These are phyloP conservation scores for Umbellularia californica DNA, from an alignment of 164 flowering plant species.

Conservation along the genomic window DNA sequence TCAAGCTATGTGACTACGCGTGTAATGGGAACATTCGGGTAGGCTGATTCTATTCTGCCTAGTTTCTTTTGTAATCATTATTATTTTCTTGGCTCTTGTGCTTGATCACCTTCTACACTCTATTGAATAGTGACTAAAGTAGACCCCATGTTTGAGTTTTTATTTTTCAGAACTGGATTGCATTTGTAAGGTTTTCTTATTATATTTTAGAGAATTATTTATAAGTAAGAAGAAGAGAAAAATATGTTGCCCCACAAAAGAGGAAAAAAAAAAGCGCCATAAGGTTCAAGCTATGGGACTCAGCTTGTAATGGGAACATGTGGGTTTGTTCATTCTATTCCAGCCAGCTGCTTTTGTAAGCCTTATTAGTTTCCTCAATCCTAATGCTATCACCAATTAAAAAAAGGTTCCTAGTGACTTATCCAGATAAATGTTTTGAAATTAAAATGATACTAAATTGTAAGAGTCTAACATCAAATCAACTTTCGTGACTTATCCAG, in stretches of 20 bases:
- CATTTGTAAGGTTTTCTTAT: too few relatives aligned
- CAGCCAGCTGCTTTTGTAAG: background rate
- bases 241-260: too few relatives aligned
- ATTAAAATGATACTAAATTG: background rate
- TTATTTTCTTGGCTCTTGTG: background rate
- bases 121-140: too few relatives aligned
- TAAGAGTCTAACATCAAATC: background rate
- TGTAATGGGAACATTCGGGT: constrained; percentile 9
- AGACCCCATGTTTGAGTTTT: too few relatives aligned
- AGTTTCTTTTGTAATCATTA: background rate
- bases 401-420: background rate
- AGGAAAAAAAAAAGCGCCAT: too few relatives aligned
- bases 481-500: background rate
- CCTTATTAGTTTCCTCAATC: background rate
- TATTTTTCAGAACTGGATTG: too few relatives aligned
- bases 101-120: background rate
- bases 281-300: too few relatives aligned
- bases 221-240: too few relatives aligned
- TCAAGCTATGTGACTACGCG: constrained; percentile 74
- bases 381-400: too few relatives aligned
- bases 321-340: constrained; percentile 1
- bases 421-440: background rate
- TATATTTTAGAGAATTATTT: too few relatives aligned
- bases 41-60: background rate
- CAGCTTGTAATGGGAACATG: constrained; percentile 2